Evolutionary conservation across 1,284 basidiomycete genomes (phyloP), one percentile per base, ranked within the genome.

Genomic region (Sporisorium scitamineum): DNA sequence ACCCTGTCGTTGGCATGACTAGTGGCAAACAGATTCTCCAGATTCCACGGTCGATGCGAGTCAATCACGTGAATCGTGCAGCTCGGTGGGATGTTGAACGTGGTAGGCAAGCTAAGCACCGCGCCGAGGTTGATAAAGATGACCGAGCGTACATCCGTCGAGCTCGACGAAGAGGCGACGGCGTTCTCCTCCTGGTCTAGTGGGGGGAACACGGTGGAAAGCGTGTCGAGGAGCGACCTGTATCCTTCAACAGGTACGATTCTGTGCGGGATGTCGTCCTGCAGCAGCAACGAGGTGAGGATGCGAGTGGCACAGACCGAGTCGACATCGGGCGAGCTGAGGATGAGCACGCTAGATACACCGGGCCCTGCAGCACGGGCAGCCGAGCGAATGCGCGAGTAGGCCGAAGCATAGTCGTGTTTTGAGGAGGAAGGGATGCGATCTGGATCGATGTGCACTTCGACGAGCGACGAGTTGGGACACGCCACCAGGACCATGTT

Each of bases 51-150:
- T 41, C 97, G 90, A 57, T 92, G 91, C 9, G 95, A 94, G 86
- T 99, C 97, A 86, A 99, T 93, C 80, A 99, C 91, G 87, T 99
- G 97, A 31, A 84, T 45, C 1, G 69, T 76, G 34, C 79, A 80
- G 95, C 89, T 20, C 89, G 90, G 54, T 7, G 83, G 83, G 5
- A 85, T 70, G 39, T 77, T 72, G 50, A 83, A 66, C 13, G 75
- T 71, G 2, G 84, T 80, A 1, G 93, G 90, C 8, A 99, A 88
- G 73, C 96, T 93, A 37, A 95, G 89, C 55, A 96, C 90, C 1
- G 92, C 91, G 45, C 97, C 97, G 86, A 99, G 92, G 78, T 97
- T 97, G 54, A 99, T 86, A 48, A 99, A 89, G 56, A 99, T 90
- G 53, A 99, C 89, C 0, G 94, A 94, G 80, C 94, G 93, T 26